Evolutionary conservation across 2,329 filamentous ascomycete genomes (phyloP).

Genomic region (Hymenoscyphus scutula): DNA sequence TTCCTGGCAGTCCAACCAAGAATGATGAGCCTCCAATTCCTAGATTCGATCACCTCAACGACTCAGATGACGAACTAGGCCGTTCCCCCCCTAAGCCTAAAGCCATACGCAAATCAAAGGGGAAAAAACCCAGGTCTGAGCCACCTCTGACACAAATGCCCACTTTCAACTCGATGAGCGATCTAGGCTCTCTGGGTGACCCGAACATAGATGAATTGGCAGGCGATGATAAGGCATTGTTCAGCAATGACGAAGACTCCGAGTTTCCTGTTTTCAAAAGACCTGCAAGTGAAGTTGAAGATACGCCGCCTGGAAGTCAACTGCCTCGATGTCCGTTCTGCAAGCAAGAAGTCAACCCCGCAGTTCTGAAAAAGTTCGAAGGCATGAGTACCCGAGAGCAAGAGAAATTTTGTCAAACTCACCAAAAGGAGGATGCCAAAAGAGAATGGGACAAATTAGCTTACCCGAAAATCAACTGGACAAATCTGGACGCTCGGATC

Average conservation of each 20-base stretch:
- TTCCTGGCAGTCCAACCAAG: background rate
- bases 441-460: constrained; percentile 41
- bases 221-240: constrained; percentile 9
- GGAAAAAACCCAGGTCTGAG: constrained; percentile 2
- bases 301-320: constrained; percentile 16
- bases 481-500: constrained; percentile 56
- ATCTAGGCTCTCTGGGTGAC: background rate
- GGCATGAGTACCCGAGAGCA: constrained; percentile 58
- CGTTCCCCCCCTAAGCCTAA: background rate
- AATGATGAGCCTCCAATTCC: background rate
- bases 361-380: constrained; percentile 53
- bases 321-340: constrained; percentile 63
- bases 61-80: background rate
- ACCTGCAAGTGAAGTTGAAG: constrained; percentile 11
- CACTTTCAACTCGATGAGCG: constrained; percentile 14
- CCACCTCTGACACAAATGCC: constrained; percentile 13
- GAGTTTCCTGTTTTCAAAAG: background rate
- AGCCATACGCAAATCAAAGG: background rate
- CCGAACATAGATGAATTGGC: constrained; percentile 14
- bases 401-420: constrained; percentile 60
- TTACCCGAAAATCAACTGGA: constrained; percentile 74
- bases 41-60: background rate
- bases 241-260: constrained; percentile 11
- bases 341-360: constrained; percentile 53
- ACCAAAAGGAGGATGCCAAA: constrained; percentile 55